A percentile compares a stretch with the other conserved stretches of the same genome.
Conservation (phyloP, 2,329 filamentous ascomycete species). For the Cyphellophora attinorum region DNA sequence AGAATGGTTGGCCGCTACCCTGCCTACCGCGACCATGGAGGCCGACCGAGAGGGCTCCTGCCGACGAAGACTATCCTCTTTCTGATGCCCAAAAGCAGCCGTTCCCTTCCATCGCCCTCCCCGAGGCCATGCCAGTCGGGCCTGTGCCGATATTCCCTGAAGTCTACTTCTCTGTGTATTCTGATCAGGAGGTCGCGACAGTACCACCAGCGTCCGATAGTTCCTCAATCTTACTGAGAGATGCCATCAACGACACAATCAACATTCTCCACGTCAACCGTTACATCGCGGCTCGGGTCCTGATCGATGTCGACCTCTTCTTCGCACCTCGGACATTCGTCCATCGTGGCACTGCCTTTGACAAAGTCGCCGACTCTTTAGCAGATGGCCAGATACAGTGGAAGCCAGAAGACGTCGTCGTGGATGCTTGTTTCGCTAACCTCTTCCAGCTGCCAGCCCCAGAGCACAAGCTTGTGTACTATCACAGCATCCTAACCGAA, state of each 20-base stretch:
- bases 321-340: slow-evolving; percentile 85
- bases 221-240: slow-evolving; percentile 72
- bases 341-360: slow-evolving; percentile 85
- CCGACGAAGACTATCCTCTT: slow-evolving; percentile 47
- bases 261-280: slow-evolving; percentile 91
- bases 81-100: slow-evolving; percentile 58
- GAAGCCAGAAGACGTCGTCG: slow-evolving; percentile 95
- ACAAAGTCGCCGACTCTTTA: slow-evolving; percentile 61
- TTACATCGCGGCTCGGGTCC: slow-evolving; percentile 71
- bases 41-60: slow-evolving; percentile 22
- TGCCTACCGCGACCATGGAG: slow-evolving; percentile 51
- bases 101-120: slow-evolving; percentile 67
- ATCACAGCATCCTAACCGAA: slow-evolving; percentile 89
- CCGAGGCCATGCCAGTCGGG: slow-evolving; percentile 65
- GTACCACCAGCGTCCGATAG: slow-evolving; percentile 71
- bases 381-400: slow-evolving; percentile 63
- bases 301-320: slow-evolving; percentile 93
- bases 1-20: slow-evolving; percentile 63
- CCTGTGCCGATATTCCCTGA: slow-evolving; percentile 77
- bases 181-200: slow-evolving; percentile 75
- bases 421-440: slow-evolving; percentile 97
- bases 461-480: slow-evolving; percentile 93
- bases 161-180: slow-evolving; percentile 86
- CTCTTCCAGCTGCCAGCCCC: slow-evolving; percentile 77
- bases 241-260: slow-evolving; percentile 82